Conservation (phyloP, 2,329 filamentous ascomycete species). For the Bisporella sp. region DNA sequence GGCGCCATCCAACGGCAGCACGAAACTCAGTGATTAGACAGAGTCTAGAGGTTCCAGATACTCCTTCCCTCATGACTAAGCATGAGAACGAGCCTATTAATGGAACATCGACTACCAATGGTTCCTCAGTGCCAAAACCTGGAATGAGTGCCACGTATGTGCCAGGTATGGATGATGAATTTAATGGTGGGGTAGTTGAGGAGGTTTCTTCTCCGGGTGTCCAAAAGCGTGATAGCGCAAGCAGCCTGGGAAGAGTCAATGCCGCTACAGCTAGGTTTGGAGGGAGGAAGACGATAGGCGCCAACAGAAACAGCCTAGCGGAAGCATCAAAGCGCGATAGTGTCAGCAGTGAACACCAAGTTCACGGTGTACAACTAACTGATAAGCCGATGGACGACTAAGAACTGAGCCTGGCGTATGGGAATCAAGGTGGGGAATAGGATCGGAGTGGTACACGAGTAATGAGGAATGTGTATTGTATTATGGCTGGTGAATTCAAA, state of each 20-base stretch:
- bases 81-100: constrained; percentile 10
- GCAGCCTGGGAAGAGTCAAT: constrained; percentile 52
- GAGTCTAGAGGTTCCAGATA: constrained; percentile 72
- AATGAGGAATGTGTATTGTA: constrained; percentile 12
- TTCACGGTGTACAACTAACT: constrained; percentile 56
- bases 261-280: constrained; percentile 44
- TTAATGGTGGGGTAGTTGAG: constrained; percentile 4
- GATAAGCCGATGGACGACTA: constrained; percentile 76
- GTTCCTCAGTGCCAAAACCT: constrained; percentile 3
- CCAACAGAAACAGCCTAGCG: constrained; percentile 27
- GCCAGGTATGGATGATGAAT: constrained; percentile 20
- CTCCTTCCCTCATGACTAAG: constrained; percentile 11
- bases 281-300: constrained; percentile 26
- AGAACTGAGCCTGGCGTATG: neutral
- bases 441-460: neutral
- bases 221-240: constrained; percentile 47
- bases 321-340: constrained; percentile 22
- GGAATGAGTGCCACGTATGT: constrained; percentile 25
- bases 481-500: constrained; percentile 14
- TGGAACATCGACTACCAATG: constrained; percentile 19
- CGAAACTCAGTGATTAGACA: constrained; percentile 37
- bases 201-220: constrained; percentile 24
- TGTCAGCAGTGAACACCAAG: constrained; percentile 24
- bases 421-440: neutral
- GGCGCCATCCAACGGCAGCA: constrained; percentile 25